Evolutionary conservation across 2,329 filamentous ascomycete genomes (phyloP), one percentile per base, ranked within the genome.

Genomic region (Penicillium vulpinum): DNA sequence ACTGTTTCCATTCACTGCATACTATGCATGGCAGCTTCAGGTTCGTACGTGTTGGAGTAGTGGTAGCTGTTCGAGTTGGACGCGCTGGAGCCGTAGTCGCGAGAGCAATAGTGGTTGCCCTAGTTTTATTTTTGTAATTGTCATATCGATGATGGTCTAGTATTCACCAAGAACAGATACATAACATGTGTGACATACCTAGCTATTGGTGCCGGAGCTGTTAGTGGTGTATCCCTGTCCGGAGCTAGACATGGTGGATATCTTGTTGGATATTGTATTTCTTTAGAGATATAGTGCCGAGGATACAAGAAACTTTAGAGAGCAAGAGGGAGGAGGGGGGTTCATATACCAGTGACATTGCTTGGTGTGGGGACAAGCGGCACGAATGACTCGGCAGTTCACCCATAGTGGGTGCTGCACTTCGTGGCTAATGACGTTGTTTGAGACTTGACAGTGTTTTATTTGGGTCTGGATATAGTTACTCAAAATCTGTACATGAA

Each of bases 41-140:
- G 29, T 22, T 70, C 80, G 61, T 69, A 84, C 82, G 57, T 68
- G 78, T 90, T 90, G 51, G 85, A 88, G 70, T 89, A 90, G 69
- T 89, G 86, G 60, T 73, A 75, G 38, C 67, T 62, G 75, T 88
- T 88, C 29, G 75, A 73, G 70, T 86, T 85, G 49, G 78, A 62
- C 8, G 81, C 83, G 48, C 73, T 65, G 61, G 78, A 79, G 59
- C 84, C 84, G 62, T 88, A 88, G 74, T 87, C 83, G 33, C 87
- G 85, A 43, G 81, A 73, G 73, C 85, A 88, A 67, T 85, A 89
- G 75, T 85, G 83, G 74, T 89, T 89, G 60, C 87, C 87, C 86
- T 88, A 53, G 10, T 15, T 35, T 22, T 2, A 4, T 10, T 22
- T 6, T 45, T 22, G 43, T 46, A 6, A 46, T 18, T 22, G 1